Percentiles rank a stretch among this genome's conserved stretches.
Conservation (phyloP, 78 protist species). For the Tieghemostelium lacteum region DNA sequence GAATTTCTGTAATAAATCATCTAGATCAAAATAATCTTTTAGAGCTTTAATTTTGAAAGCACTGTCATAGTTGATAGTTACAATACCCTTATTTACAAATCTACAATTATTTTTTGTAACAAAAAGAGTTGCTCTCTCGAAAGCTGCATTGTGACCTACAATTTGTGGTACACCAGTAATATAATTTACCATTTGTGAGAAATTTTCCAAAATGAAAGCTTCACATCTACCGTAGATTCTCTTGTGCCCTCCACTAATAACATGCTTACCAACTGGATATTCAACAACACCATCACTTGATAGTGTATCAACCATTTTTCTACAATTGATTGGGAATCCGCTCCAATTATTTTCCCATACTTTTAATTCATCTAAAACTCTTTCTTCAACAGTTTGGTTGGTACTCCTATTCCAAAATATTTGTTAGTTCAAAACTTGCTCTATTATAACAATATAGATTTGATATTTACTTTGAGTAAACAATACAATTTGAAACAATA, state of each 20-base stretch:
- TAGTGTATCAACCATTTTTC: conserved; percentile 71
- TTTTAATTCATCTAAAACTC: conserved; percentile 45
- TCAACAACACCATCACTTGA: conserved; percentile 70
- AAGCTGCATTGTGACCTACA: conserved; percentile 57
- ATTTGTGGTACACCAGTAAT: conserved; percentile 10
- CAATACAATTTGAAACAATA: too few relatives aligned
- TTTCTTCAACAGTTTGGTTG: conserved; percentile 37
- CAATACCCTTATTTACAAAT: conserved; percentile 54
- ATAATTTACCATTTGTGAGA: conserved; percentile 38
- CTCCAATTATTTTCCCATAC: conserved; percentile 75
- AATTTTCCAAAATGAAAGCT: conserved; percentile 61
- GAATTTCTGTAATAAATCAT: conserved; percentile 38
- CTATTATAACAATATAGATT: too few relatives aligned
- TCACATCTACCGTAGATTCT: conserved; percentile 66
- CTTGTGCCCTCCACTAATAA: conserved; percentile 70
- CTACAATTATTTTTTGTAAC: conserved; percentile 71
- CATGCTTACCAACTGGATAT: conserved; percentile 69
- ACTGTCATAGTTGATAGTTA: conserved; percentile 70
- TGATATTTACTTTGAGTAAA: too few relatives aligned
- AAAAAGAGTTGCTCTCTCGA: conserved; percentile 55
- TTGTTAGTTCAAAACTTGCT: too few relatives aligned
- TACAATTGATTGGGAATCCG: conserved; percentile 80
- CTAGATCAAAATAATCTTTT: conserved; percentile 63
- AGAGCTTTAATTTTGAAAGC: conserved; percentile 63
- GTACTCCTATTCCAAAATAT: background rate